A percentile compares a stretch with the other conserved stretches of the same genome.
Evolutionary conservation across 306 rosid genomes (phyloP).

Genomic region (Adenanthera pavonina): DNA sequence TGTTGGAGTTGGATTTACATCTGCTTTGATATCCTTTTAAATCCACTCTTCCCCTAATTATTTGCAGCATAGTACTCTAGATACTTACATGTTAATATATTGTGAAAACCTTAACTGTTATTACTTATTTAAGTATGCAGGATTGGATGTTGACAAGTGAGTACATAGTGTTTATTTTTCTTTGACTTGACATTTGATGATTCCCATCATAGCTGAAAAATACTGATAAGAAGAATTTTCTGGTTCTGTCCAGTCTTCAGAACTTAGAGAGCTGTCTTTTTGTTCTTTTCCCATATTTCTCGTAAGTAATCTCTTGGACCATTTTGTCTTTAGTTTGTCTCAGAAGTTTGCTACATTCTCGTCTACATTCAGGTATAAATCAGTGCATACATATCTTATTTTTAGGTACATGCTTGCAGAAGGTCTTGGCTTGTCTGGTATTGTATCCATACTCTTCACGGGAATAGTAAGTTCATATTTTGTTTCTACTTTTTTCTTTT

Average conservation of each 20-base stretch:
- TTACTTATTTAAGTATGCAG: slow-evolving; percentile 99
- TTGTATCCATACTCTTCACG: slow-evolving; percentile 93
- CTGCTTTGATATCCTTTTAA: slow-evolving; percentile 97
- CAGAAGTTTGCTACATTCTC: slow-evolving; percentile 13
- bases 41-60: slow-evolving; percentile 34
- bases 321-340: slow-evolving; percentile 27
- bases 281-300: slow-evolving; percentile 98
- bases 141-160: slow-evolving; percentile 97
- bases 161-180: slow-evolving; percentile 41
- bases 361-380: slow-evolving; percentile 26
- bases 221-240: slow-evolving; percentile 39
- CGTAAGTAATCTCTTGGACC: slow-evolving; percentile 65
- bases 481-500: slow-evolving; percentile 16
- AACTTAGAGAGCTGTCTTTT: slow-evolving; percentile 97
- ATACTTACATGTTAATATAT: slow-evolving; percentile 19
- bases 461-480: slow-evolving; percentile 78
- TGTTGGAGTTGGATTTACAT: slow-evolving; percentile 95
- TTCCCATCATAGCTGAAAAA: slow-evolving; percentile 34
- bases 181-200: slow-evolving; percentile 31
- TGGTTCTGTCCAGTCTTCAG: slow-evolving; percentile 77
- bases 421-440: slow-evolving; percentile 96
- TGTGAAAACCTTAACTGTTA: slow-evolving; percentile 72
- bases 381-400: slow-evolving; percentile 32
- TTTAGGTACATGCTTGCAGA: slow-evolving; percentile 97
- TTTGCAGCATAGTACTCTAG: slow-evolving; percentile 31